Percentiles rank a stretch among this genome's conserved stretches.
Evolutionary conservation across 495 filamentous ascomycete species (phyloP).

Genomic region (Filosporella fistucella): DNA sequence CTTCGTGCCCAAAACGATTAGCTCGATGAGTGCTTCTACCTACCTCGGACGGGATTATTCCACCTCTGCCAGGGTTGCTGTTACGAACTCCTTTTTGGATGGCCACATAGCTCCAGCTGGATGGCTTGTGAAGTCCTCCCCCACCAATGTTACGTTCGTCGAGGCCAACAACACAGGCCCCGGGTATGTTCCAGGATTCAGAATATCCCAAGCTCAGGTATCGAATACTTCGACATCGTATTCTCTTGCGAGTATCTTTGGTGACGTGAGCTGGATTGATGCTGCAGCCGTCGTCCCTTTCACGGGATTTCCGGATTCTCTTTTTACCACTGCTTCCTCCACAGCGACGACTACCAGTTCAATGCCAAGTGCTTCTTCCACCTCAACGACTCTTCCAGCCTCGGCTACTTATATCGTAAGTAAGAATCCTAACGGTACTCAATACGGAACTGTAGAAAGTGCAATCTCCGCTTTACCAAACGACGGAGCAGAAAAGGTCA

Average conservation of each 20-base stretch:
- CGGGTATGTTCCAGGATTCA: constrained; percentile 8
- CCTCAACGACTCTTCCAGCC: not conserved
- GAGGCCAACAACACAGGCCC: constrained; percentile 20
- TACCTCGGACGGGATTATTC: constrained; percentile 21
- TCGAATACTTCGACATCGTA: constrained; percentile 10
- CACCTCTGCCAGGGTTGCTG: constrained; percentile 16
- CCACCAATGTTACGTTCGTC: constrained; percentile 14
- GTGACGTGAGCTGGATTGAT: constrained; percentile 9
- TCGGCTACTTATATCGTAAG: constrained; percentile 2
- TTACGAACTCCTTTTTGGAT: constrained; percentile 19
- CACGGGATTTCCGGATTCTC: constrained; percentile 1
- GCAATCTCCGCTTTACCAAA: constrained; percentile 5
- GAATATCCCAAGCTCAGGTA: constrained; percentile 16
- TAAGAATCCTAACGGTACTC: not conserved
- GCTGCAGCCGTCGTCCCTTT: not conserved
- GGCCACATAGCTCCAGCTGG: constrained; percentile 14
- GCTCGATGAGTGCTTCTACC: constrained; percentile 4
- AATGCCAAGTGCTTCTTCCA: not conserved
- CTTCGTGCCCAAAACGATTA: constrained; percentile 4
- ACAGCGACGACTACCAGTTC: not conserved
- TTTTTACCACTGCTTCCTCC: not conserved
- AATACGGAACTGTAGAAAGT: constrained; percentile 1
- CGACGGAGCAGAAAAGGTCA: constrained; percentile 8
- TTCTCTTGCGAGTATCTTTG: not conserved
- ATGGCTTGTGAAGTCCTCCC: constrained; percentile 14